Evolutionary conservation across 2,329 filamentous ascomycete species (phyloP), one percentile per base, ranked within the genome.

Genomic region (Bipolaris zeicola): DNA sequence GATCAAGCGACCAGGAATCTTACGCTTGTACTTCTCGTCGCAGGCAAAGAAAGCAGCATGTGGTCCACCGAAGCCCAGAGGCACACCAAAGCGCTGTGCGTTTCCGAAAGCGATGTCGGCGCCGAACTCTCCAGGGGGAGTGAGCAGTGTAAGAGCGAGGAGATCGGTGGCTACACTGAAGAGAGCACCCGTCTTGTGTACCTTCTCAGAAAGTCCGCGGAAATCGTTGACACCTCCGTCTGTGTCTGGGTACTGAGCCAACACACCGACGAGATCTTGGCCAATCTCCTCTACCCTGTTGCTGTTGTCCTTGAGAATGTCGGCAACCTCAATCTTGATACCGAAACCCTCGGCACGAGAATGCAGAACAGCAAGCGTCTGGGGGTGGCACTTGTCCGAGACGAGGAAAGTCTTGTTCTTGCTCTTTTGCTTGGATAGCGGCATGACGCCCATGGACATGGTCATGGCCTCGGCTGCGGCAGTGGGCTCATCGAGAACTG

Each of bases 401-500:
- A 97, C 91, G 10, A 97, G 85, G 72, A 89, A 97, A 0, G 88
- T 89, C 82, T 93, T 96, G 64, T 87, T 88, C 22, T 83, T 78
- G 53, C 87, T 84, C 81, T 90, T 95, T 61, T 89, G 87, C 65
- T 90, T 87, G 3, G 89, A 84, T 3, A 83, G 70, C 0, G 93
- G 84, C 38, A 96, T 82, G 20, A 86, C 85, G 70, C 91, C 92
- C 77, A 96, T 79, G 0, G 92, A 94, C 76, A 98, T 84, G 13
- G 92, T 97, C 93, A 98, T 95, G 62, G 94, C 94, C 80, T 98
- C 94, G 26, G 93, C 91, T 13, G 92, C 94, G 11, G 94, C 94
- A 1, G 94, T 97, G 20, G 90, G 88, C 79, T 97, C 94, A 67
- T 97, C 94, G 39, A 97, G 81, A 46, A 97, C 83, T 42, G 92